Percentiles rank a stretch among this genome's conserved stretches.
Evolutionary conservation across 768 basidiomycete species (phyloP).

Genomic region (Tephrocybe sp.): DNA sequence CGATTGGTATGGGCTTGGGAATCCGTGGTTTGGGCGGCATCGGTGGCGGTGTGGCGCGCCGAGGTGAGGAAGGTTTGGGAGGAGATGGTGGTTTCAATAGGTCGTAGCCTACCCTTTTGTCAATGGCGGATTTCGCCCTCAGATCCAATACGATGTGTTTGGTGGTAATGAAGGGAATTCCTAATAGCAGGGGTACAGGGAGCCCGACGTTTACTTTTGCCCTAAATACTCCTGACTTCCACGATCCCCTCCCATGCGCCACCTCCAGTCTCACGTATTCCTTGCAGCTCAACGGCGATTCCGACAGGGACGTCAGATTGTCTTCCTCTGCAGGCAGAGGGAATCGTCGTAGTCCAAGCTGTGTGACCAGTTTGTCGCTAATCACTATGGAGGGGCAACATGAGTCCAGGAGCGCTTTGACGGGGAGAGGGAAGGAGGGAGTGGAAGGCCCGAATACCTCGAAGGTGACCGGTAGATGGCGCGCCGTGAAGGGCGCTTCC

Average conservation of each 20-base stretch:
- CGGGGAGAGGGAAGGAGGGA: constrained; percentile 1
- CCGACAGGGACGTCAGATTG: too few species aligned
- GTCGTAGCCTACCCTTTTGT: constrained; percentile 3
- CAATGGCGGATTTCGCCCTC: constrained; percentile 12
- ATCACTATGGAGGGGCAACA: constrained; percentile 16
- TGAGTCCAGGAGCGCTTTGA: too few species aligned
- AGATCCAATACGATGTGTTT: constrained; percentile 19
- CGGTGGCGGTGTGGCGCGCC: too few species aligned
- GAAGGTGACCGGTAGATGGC: too few species aligned
- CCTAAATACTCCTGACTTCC: constrained; percentile 18
- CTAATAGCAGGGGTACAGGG: constrained; percentile 22
- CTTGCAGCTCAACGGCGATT: constrained; percentile 1
- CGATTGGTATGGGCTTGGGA: too few species aligned
- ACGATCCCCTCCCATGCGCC: constrained; percentile 15
- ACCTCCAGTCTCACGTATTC: constrained; percentile 20
- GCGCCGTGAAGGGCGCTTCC: too few species aligned
- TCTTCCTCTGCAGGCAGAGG: too few species aligned
- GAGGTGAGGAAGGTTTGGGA: too few species aligned
- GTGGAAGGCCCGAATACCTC: background rate
- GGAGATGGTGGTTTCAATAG: too few species aligned
- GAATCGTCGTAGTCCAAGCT: too few species aligned
- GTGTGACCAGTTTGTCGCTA: constrained; percentile 9
- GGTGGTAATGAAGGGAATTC: constrained; percentile 20
- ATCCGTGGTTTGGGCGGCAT: too few species aligned
- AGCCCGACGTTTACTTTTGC: too few species aligned